Evolutionary conservation across 1,139 yeast genomes (phyloP), one percentile per base, ranked within the genome.

Genomic region (Sugiyamaella sp.): DNA sequence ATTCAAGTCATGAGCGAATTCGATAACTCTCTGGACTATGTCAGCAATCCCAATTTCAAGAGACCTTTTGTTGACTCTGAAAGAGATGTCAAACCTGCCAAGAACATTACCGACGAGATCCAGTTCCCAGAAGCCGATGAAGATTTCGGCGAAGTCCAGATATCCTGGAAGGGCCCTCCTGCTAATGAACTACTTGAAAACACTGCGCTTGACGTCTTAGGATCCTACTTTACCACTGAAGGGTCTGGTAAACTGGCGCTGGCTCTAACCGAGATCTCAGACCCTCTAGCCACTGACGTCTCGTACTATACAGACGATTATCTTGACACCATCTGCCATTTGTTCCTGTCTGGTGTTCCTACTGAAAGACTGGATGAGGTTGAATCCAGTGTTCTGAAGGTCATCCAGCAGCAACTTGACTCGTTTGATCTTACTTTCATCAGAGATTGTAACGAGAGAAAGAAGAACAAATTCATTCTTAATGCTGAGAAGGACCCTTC

Each of bases 61-160:
- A 77, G 97, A 57, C 98, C 98, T 12, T 93, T 91, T 71, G 82
- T 90, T 10, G 97, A 90, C 64, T 82, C 93, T 0, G 71, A 73
- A n/a, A 65, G 66, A 10, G 79, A 78, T 39, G 72, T 74, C 9
- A 74, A 77, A 3, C 69, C 78, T 16, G 49, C 63, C 2, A 61
- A 74, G 51, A 63, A 66, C 1, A 65, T 73, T 12, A 72, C 79
- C 16, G 77, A 80, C 46, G 76, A 74, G 8, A 80, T 90, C 29
- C 86, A 83, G 57, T 93, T 93, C 66, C 97, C 99, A 1, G 98
- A 93, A 62, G 79, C 81, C 53, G 97, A 90, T 66, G 97, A 90
- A 68, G 78, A 88, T 4, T 81, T 84, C 71, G 96, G 97, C 27
- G 96, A 89, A 63, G 68, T 89, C 1, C 67, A 80, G 29, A 72